phyloP scores from a whole-genome alignment of 2,329 filamentous ascomycete species.

The Penicillium sp. region DNA sequence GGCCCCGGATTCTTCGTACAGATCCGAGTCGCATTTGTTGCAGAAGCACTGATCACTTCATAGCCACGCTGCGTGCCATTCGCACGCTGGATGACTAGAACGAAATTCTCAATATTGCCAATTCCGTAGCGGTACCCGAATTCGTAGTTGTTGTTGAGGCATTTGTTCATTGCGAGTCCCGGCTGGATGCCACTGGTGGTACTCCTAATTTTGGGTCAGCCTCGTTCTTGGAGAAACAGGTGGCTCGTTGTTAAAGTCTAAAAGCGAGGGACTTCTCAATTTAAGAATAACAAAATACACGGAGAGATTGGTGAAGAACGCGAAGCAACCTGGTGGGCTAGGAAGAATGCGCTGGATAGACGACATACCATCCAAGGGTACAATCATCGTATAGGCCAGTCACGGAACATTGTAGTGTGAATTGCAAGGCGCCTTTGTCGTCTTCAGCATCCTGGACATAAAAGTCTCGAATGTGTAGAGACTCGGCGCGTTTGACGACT shows the following conservation, averaged over 20 bases:
- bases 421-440: not conserved
- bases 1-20: slow-evolving; percentile 1
- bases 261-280: not conserved
- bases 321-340: not conserved
- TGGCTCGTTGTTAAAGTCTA: too few relatives aligned
- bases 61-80: slow-evolving; percentile 2
- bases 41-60: slow-evolving; percentile 8
- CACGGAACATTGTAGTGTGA: not conserved
- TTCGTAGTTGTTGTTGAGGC: slow-evolving; percentile 5
- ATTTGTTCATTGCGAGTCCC: slow-evolving; percentile 10
- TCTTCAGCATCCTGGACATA: not conserved
- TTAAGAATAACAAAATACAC: not conserved
- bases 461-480: slow-evolving; percentile 1
- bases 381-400: not conserved
- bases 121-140: slow-evolving; percentile 21
- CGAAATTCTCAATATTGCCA: slow-evolving; percentile 16
- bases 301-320: not conserved
- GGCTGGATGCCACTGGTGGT: slow-evolving; percentile 9
- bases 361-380: not conserved
- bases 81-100: slow-evolving; percentile 6
- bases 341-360: not conserved
- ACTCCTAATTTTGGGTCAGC: slow-evolving; percentile 8
- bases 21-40: slow-evolving; percentile 7
- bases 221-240: not conserved
- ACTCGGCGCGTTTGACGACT: not conserved